Conservation (phyloP, 805 yeast genomes). For the Saturnispora zaruensis region DNA sequence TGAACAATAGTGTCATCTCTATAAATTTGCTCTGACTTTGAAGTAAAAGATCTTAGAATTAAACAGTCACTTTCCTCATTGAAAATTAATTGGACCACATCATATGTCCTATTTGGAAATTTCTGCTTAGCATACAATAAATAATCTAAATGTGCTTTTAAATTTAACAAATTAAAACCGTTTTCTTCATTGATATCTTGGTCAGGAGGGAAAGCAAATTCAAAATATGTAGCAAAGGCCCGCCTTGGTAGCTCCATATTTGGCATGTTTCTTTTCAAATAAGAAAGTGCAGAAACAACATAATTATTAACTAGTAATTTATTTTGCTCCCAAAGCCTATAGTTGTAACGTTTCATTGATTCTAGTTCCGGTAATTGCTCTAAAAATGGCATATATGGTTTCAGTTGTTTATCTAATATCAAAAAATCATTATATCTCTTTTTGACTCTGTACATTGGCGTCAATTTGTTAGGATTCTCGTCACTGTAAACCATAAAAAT, state of each 20-base stretch:
- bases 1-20: slow-evolving; percentile 19
- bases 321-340: slow-evolving; percentile 28
- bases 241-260: slow-evolving; percentile 15
- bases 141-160: slow-evolving; percentile 11
- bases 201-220: slow-evolving; percentile 15
- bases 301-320: slow-evolving; percentile 26
- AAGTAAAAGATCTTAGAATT: slow-evolving; percentile 3
- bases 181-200: slow-evolving; percentile 5
- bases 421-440: slow-evolving; percentile 55
- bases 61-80: slow-evolving; percentile 7
- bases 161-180: neutral
- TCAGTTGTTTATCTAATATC: slow-evolving; percentile 51
- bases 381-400: slow-evolving; percentile 31
- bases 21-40: slow-evolving; percentile 18
- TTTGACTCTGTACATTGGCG: slow-evolving; percentile 52
- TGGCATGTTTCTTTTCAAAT: slow-evolving; percentile 11
- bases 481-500: slow-evolving; percentile 58
- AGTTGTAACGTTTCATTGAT: slow-evolving; percentile 20
- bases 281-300: slow-evolving; percentile 19
- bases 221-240: slow-evolving; percentile 22
- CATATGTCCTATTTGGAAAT: slow-evolving; percentile 14
- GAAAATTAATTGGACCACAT: slow-evolving; percentile 8
- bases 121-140: slow-evolving; percentile 18
- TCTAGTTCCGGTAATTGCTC: slow-evolving; percentile 24
- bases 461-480: slow-evolving; percentile 47